Evolutionary conservation across 768 basidiomycete species (phyloP), one percentile per base, ranked within the genome.

Genomic region (Flagelloscypha sp.): DNA sequence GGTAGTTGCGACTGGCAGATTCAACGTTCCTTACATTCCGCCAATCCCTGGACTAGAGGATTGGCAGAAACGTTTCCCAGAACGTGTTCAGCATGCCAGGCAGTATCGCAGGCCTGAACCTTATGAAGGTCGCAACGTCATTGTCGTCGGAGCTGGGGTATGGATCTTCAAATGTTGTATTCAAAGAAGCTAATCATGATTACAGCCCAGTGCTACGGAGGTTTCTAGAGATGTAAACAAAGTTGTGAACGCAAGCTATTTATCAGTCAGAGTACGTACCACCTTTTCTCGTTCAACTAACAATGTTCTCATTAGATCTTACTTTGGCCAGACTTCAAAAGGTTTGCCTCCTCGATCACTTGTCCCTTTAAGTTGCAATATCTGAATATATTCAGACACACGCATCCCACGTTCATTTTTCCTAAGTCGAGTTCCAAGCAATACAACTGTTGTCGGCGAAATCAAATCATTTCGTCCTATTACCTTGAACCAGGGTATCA

Each of bases 71-170:
- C 46, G 41, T 5, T 67, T 61, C 47, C 61, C 67, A 0, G 46
- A 47, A 1, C 39, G 44, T 3, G 39, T 70, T 17, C 41, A 44
- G 7, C 68, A 70, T 42, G 62, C 66, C 6, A 48, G 67, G 20
- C 60, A 63, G 25, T 72, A 70, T 42, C 54, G 65, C 4, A 46
- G 47, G 32, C 68, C 69, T 0, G 57, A 66, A 17, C 22, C 38
- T 1, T 62, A 55, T 27, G 20, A 35, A 10, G 57, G 59, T 30
- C 46, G 68, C 38, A 67, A 59, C 2, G 59, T 67, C 0, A 53
- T 70, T 2, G 52, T 70, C 35, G 49, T 71, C 24, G 67, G 68
- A n/a, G 59, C 58, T 10, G 54, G 56, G 7, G 53, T 54, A 23
- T 31, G 62, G n/a, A 18, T 3, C 19, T 13, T 28, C 18, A 16